Evolutionary conservation across 176 grass and related monocot genomes (phyloP), one percentile per base, ranked within the genome.

Genomic region (Lolium rigidum): DNA sequence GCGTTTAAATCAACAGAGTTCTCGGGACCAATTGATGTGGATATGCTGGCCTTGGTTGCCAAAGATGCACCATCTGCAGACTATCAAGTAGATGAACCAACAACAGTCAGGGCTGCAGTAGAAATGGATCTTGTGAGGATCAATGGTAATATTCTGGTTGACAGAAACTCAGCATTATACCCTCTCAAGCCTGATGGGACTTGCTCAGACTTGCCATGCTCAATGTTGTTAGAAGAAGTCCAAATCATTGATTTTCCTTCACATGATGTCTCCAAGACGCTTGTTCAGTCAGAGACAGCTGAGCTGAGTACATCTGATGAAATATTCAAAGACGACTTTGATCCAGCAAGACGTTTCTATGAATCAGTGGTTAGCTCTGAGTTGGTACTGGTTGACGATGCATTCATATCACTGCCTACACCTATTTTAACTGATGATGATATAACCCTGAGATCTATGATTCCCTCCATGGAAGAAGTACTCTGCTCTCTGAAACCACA

Each of bases 321-420:
- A 79, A 84, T 91, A 83, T 88, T 92, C 81, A 86, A 85, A 88
- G 72, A 91, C 14, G 86, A 92, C 56, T 89, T 84, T 78, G 82
- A 85, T 50, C 63, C 78, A 79, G 84, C 62, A 74, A 91, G 62
- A 39, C 24, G 6, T 48, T 88, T 95, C 70, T 91, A 94, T 88
- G 93, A 98, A 74, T 92, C 90, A 59, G 59, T 95, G 83, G 86
- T 98, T 92, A 94, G 88, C 81, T 91, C 75, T 83, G 97, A 95
- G 88, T 87, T 94, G 56, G 82, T 85, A 48, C 74, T 98, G 83
- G 92, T 77, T 47, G 97, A 98, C 73, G 88, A 92, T 81, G 88
- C 84, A 67, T 98, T 95, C 88, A 94, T 82, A 85, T 98, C 90
- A 89, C 84, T 98, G 22, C 97, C 97, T 69, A 85, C 55, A 17